Base-by-base conservation (phyloP, 495 filamentous ascomycete genomes). In the Penicillium parvum region DNA sequence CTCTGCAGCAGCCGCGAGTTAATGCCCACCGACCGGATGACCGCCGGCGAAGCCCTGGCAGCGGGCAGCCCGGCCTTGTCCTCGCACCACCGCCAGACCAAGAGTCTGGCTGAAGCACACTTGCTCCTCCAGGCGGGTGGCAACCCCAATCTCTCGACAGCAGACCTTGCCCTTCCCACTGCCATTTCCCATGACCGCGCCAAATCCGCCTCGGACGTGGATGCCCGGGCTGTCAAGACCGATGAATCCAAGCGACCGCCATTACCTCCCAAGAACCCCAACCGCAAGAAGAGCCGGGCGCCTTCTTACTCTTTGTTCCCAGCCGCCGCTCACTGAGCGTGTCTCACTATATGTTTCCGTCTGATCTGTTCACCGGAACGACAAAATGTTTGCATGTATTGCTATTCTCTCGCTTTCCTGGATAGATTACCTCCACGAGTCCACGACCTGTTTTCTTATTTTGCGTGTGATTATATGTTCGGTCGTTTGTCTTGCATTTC, bases 271-370 rank as follows among this genome's bases (percentile, higher is more conserved):
- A 53, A 41, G 40, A 49, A 58, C 28, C 44, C 46, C 3, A 52
- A 45, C 36, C 47, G 62, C 12, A 62, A 55, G 47, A 63, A 61
- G 49, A 60, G 47, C 51, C 61, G 68, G 37, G 61, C 60, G 16
- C 50, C 65, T 12, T 71, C 68, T 14, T 73, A 73, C 49, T 73
- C 70, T 32, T 65, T 73, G 43, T 73, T 73, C 43, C 70, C 69
- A 6, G 49, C 65, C 14, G 44, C 52, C 17, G 41, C 57, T 30
- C 41, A 52, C 3, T 50, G 20, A 57, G 23, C n/a, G n/a, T n/a
- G n/a, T n/a, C n/a, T n/a, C n/a, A n/a, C n/a, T n/a, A n/a, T n/a
- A n/a, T n/a, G 42, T 40, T 28, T 14, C 25, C 4, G 28, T 21
- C 33, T 38, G 15, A 10, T n/a, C 37, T 25, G 18, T 40, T 19